Percentiles rank a stretch among this genome's conserved stretches.
phyloP scores from a whole-genome alignment of 768 basidiomycete species.

The Thelephora ganbajun region DNA sequence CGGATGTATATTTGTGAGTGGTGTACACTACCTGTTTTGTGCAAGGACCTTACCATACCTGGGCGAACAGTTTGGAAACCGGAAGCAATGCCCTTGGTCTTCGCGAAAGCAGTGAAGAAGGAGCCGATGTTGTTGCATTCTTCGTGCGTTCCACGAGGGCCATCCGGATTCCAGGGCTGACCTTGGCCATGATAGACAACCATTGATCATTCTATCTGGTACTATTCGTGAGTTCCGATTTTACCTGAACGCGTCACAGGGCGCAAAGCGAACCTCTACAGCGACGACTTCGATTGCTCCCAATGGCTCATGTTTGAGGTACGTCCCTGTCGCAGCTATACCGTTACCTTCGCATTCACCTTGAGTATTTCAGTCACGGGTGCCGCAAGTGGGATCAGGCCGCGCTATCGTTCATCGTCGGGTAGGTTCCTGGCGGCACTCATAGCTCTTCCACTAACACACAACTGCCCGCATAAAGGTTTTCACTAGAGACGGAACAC shows the following conservation, averaged over 20 bases:
- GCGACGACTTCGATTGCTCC: constrained; percentile 62
- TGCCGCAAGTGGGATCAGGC: constrained; percentile 50
- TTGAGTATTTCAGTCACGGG: constrained; percentile 34
- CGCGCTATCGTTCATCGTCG: constrained; percentile 58
- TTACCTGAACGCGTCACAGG: not conserved
- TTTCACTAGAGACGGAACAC: constrained; percentile 48
- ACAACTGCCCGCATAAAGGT: constrained; percentile 30
- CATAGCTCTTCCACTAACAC: not conserved
- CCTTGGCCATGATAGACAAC: constrained; percentile 35
- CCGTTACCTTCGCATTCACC: not conserved
- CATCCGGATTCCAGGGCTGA: not conserved
- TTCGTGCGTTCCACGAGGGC: not conserved
- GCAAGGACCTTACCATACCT: not conserved
- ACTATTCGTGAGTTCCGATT: constrained; percentile 44
- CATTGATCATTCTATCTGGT: constrained; percentile 70
- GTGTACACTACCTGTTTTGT: not conserved
- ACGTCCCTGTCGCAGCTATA: constrained; percentile 11
- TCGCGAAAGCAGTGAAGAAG: constrained; percentile 30
- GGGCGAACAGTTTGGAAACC: constrained; percentile 34
- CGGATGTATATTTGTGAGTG: constrained; percentile 65
- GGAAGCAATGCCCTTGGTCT: constrained; percentile 43
- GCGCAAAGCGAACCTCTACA: constrained; percentile 14
- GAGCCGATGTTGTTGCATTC: constrained; percentile 24
- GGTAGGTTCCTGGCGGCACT: constrained; percentile 25
- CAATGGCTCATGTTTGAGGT: constrained; percentile 76